Evolutionary conservation across 192 early-diverging fungal genomes (phyloP).

Genomic region (Coemansia sp.): DNA sequence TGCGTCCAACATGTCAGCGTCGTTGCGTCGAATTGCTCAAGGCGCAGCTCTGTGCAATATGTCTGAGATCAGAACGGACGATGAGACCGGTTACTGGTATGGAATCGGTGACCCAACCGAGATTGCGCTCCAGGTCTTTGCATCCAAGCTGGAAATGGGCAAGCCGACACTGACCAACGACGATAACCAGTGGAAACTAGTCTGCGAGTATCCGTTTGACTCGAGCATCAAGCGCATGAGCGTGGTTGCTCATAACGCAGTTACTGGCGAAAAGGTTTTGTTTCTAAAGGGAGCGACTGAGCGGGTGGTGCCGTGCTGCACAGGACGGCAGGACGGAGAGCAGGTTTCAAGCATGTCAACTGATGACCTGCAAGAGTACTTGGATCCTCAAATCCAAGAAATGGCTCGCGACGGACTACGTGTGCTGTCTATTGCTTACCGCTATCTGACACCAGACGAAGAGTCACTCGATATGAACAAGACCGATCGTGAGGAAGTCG

Average conservation of each 20-base stretch:
- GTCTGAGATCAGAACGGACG: slow-evolving; percentile 63
- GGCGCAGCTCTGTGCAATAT: slow-evolving; percentile 84
- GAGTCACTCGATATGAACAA: slow-evolving; percentile 40
- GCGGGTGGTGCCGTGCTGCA: slow-evolving; percentile 76
- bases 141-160: slow-evolving; percentile 74
- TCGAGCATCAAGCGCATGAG: slow-evolving; percentile 88
- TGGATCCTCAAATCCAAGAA: slow-evolving; percentile 64
- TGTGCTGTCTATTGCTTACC: slow-evolving; percentile 81
- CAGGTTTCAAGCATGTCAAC: slow-evolving; percentile 11
- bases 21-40: slow-evolving; percentile 57
- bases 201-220: slow-evolving; percentile 73
- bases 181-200: slow-evolving; percentile 52
- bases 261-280: slow-evolving; percentile 53
- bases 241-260: slow-evolving; percentile 61
- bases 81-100: slow-evolving; percentile 66
- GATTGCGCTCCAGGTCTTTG: slow-evolving; percentile 84
- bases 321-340: slow-evolving; percentile 48
- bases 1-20: slow-evolving; percentile 39
- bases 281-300: slow-evolving; percentile 93
- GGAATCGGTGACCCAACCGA: slow-evolving; percentile 90
- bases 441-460: slow-evolving; percentile 48
- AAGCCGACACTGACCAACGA: slow-evolving; percentile 61
- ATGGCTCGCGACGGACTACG: slow-evolving; percentile 79
- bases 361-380: slow-evolving; percentile 48
- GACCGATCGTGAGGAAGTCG: slow-evolving; percentile 60